phyloP scores from a whole-genome alignment of 805 yeast species.

The Komagataella phaffii region DNA sequence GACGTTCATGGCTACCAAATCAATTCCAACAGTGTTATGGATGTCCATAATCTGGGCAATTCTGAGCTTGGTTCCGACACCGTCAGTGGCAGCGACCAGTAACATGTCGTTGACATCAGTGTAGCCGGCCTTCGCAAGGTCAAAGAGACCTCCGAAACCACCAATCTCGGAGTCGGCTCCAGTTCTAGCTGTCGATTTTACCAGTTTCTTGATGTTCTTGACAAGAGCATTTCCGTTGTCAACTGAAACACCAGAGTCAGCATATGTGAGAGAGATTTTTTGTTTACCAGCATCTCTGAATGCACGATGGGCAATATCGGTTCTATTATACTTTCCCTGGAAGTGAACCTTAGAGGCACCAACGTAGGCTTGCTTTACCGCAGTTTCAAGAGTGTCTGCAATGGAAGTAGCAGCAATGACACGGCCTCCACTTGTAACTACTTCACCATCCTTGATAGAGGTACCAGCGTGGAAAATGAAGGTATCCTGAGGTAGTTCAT shows the following conservation, averaged over 20 bases:
- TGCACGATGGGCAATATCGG: slow-evolving; percentile 93
- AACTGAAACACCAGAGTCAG: slow-evolving; percentile 93
- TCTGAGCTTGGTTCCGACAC: slow-evolving; percentile 95
- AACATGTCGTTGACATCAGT: slow-evolving; percentile 58
- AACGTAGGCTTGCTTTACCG: slow-evolving; percentile 75
- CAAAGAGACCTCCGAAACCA: slow-evolving; percentile 97
- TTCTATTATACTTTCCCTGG: slow-evolving; percentile 68
- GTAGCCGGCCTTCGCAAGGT: slow-evolving; percentile 80
- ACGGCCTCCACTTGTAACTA: slow-evolving; percentile 90
- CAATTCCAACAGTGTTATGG: slow-evolving; percentile 97
- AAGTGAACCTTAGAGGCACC: slow-evolving; percentile 74
- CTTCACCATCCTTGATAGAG: slow-evolving; percentile 34
- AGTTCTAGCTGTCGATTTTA: slow-evolving; percentile 82
- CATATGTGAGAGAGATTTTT: slow-evolving; percentile 59
- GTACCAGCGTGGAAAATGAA: slow-evolving; percentile 96
- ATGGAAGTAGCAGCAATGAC: slow-evolving; percentile 91
- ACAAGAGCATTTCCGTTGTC: slow-evolving; percentile 90
- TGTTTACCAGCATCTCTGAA: slow-evolving; percentile 38
- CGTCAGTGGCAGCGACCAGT: slow-evolving; percentile 96
- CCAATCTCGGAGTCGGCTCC: slow-evolving; percentile 98
- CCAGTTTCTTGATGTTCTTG: slow-evolving; percentile 79
- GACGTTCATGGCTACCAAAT: slow-evolving; percentile 97
- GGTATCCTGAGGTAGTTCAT: slow-evolving; percentile 38
- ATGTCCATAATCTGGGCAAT: slow-evolving; percentile 83
- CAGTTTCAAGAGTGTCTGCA: slow-evolving; percentile 59